Base-by-base conservation (phyloP, 345 rosid genomes). In the Noccaea caerulescens region DNA sequence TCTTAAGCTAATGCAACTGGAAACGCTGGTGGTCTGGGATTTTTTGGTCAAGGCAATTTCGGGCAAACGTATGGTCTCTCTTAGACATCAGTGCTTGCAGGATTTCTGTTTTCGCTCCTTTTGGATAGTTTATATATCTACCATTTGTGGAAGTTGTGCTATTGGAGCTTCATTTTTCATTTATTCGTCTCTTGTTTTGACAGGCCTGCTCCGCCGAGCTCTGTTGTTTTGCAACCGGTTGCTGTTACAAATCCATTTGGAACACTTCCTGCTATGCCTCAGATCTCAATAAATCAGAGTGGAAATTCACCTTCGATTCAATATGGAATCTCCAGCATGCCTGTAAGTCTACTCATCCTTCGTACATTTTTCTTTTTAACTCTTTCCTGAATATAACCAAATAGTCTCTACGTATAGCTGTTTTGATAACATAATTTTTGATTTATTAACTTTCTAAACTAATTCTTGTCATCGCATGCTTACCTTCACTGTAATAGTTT, bases 241-340 rank as follows among this genome's bases (percentile, higher is more conserved):
- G 71, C 88, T 64, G 82, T 82, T 33, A 78, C 88, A 61, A 95
- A 90, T 75, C 97, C 99, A 37, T 95, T 88, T 69, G 99, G 99
- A 53, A 87, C 91, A 9, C 97, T 95, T 56, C 99, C 99, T 55
- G 91, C 88, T 62, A 85, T 88, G 88, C 99, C 98, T 69, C 98
- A 90, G 63, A 84, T 95, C 71, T 92, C 97, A 52, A 84, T 95
- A 76, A 92, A 87, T 54, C 92, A 84, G 75, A 82, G 83, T 67
- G 98, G 97, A 74, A 85, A 84, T 45, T 80, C 87, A 50, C 82
- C 98, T 52, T 84, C 92, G 12, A 85, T 95, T 67, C 98, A 88
- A 75, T 93, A 93, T 65, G 97, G 98, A 72, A 93, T 93, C 75
- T 86, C 98, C 67, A 84, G 84, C 85, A 79, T 93, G 89, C 97